Percentiles rank a stretch among this genome's conserved stretches.
These are phyloP conservation scores for Pugionium cornutum DNA, from an alignment of 345 rosid species.

Conservation along the genomic window DNA sequence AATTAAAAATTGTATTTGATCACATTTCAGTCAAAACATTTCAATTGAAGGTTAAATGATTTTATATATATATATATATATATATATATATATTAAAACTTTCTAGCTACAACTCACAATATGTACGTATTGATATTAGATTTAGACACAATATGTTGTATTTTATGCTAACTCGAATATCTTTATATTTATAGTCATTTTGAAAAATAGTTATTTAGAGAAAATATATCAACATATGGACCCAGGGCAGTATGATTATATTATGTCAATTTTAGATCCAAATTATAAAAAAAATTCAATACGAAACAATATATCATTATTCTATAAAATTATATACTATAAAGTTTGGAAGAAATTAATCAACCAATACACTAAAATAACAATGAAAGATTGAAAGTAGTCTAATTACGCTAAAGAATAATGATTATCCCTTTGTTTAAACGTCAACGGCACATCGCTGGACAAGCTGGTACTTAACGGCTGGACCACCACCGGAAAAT, in stretches of 20 bases:
- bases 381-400: slow-evolving; percentile 9
- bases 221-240: neutral
- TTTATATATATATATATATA: neutral
- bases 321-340: no score
- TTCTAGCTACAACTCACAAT: neutral
- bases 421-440: slow-evolving; percentile 35
- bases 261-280: neutral
- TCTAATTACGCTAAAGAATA: slow-evolving; percentile 19
- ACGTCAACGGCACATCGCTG: slow-evolving; percentile 67
- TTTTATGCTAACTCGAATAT: no score
- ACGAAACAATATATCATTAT: slow-evolving; percentile 2
- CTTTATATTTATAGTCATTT: no score
- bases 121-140: neutral
- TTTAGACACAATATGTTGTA: no score
- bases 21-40: neutral
- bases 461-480: slow-evolving; percentile 62
- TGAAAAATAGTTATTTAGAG: no score
- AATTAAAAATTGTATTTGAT: no score
- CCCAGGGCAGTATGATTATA: neutral
- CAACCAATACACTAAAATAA: slow-evolving; percentile 20
- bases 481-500: slow-evolving; percentile 51
- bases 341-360: neutral
- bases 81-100: neutral
- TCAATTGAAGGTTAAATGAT: neutral
- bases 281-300: neutral